Evolutionary conservation across 108 stramenopile species (phyloP).

Genomic region (Fragilariopsis cylindrus): DNA sequence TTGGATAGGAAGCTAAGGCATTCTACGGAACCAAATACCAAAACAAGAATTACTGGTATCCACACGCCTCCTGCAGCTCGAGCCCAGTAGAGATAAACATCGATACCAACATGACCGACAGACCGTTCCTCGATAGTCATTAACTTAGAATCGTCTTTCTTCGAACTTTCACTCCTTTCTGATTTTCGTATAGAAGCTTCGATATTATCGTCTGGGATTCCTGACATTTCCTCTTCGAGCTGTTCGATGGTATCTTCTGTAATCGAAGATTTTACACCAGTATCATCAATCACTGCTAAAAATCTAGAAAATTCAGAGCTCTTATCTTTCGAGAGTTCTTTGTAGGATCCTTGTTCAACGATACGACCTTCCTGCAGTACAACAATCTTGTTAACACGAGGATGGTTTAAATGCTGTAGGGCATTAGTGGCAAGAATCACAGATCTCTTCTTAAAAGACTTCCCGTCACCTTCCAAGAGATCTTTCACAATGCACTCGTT

Average conservation of each 20-base stretch:
- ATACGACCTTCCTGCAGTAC: conserved; percentile 72
- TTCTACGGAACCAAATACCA: conserved; percentile 56
- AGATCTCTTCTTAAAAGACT: conserved; percentile 31
- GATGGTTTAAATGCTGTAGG: conserved; percentile 69
- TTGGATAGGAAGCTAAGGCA: conserved; percentile 49
- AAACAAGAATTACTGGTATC: conserved; percentile 41
- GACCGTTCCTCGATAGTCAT: conserved; percentile 32
- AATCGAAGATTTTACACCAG: not conserved
- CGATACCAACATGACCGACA: conserved; percentile 27
- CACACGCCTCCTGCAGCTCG: conserved; percentile 73
- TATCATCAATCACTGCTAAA: conserved; percentile 21
- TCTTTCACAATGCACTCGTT: conserved; percentile 77
- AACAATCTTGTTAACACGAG: conserved; percentile 65
- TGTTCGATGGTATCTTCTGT: not conserved
- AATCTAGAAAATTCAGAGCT: conserved; percentile 54
- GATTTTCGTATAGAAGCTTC: conserved; percentile 2
- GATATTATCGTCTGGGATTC: not conserved
- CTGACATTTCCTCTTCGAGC: conserved; percentile 1
- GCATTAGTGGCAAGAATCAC: conserved; percentile 90
- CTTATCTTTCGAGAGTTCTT: conserved; percentile 54
- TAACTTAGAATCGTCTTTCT: conserved; percentile 13
- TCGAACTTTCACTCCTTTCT: not conserved
- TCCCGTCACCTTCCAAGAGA: conserved; percentile 44
- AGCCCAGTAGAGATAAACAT: conserved; percentile 63
- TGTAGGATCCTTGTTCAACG: conserved; percentile 68